Evolutionary conservation across 2,329 filamentous ascomycete species (phyloP).

Genomic region (Colletotrichum sidae): DNA sequence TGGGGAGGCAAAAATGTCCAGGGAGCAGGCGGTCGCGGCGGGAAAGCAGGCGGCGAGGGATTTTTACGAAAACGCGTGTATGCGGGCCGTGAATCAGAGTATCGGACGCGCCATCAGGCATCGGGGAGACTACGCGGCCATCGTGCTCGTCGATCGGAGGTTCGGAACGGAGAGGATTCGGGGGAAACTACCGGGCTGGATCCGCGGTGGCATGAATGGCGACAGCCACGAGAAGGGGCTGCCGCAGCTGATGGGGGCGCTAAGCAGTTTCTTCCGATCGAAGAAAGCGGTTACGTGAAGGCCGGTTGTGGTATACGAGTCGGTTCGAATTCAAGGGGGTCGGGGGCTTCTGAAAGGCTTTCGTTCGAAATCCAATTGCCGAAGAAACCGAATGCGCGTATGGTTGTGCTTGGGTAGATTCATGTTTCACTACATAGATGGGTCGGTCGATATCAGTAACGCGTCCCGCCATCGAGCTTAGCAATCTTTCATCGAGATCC

Average conservation of each 20-base stretch:
- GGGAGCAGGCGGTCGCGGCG: conserved; percentile 46
- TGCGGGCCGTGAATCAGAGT: conserved; percentile 97
- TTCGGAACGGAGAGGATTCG: conserved; percentile 81
- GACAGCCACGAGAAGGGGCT: conserved; percentile 63
- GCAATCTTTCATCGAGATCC: conserved; percentile 3
- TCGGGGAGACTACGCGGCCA: conserved; percentile 87
- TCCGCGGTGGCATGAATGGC: conserved; percentile 73
- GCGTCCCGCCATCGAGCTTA: neutral
- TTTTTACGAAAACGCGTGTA: conserved; percentile 94
- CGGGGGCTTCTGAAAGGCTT: too few species aligned
- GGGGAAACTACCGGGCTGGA: conserved; percentile 89
- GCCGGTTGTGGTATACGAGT: conserved; percentile 1
- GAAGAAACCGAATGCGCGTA: too few species aligned
- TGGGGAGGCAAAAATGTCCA: conserved; percentile 39
- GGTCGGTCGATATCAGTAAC: neutral
- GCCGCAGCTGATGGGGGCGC: conserved; percentile 67
- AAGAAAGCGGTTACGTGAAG: conserved; percentile 52
- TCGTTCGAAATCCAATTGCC: too few species aligned
- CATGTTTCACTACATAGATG: too few species aligned
- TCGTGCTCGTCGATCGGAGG: conserved; percentile 84
- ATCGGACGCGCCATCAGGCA: conserved; percentile 94
- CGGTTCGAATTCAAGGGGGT: too few species aligned
- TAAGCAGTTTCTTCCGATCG: conserved; percentile 68
- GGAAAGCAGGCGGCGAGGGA: conserved; percentile 74
- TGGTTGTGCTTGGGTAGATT: too few species aligned